phyloP scores from a whole-genome alignment of 1,284 basidiomycete species.

The Cutaneotrichosporon cutaneum region DNA sequence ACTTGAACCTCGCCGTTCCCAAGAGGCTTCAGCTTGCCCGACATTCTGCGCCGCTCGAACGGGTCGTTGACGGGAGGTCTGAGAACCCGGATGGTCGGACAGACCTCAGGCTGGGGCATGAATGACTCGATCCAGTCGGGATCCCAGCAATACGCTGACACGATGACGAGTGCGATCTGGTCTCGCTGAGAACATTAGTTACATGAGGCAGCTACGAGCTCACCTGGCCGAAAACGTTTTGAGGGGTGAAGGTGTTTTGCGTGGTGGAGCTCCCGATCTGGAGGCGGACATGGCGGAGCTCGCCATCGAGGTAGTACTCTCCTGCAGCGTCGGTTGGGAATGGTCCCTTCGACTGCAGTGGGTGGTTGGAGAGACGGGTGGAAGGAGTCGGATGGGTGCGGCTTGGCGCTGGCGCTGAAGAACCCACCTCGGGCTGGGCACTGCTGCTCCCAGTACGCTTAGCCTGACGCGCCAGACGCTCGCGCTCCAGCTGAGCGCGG shows the following conservation, averaged over 20 bases:
- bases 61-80: conserved; percentile 7
- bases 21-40: conserved; percentile 40
- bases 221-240: conserved; percentile 40
- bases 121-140: conserved; percentile 39
- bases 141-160: conserved; percentile 42
- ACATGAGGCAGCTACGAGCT: conserved; percentile 18
- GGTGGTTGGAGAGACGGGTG: conserved; percentile 26
- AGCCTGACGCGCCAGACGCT: conserved; percentile 43
- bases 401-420: background rate
- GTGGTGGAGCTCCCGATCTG: conserved; percentile 27
- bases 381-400: background rate
- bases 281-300: conserved; percentile 39
- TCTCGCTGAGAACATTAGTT: conserved; percentile 27
- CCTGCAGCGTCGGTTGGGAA: conserved; percentile 45
- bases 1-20: conserved; percentile 36
- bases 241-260: conserved; percentile 32
- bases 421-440: background rate
- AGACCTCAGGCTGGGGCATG: conserved; percentile 33
- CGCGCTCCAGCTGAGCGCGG: conserved; percentile 46
- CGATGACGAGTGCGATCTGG: conserved; percentile 41
- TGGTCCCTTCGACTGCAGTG: conserved; percentile 32
- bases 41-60: conserved; percentile 1
- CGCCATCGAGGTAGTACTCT: conserved; percentile 47
- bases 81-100: conserved; percentile 38
- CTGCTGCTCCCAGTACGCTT: conserved; percentile 18